Conservation (phyloP, 345 rosid species). For the Moringa oleifera region DNA sequence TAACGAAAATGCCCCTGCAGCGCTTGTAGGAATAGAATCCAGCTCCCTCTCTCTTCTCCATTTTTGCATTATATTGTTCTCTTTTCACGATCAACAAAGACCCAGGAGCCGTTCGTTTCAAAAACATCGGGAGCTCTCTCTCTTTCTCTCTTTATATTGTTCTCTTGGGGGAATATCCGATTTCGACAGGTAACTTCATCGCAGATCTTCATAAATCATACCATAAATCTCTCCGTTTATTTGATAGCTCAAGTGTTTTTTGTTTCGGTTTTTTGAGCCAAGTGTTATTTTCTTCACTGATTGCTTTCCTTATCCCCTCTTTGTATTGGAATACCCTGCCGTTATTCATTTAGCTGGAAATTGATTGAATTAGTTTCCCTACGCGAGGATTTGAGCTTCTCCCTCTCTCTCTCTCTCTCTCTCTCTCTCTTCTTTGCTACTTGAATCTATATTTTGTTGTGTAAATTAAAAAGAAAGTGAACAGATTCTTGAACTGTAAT, state of each 20-base stretch:
- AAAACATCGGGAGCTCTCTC: slow-evolving; percentile 1
- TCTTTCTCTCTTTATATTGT: not conserved
- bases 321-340: not conserved
- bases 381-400: not conserved
- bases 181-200: slow-evolving; percentile 5
- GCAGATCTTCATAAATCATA: slow-evolving; percentile 4
- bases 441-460: slow-evolving; percentile 3
- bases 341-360: not conserved
- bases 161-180: slow-evolving; percentile 3
- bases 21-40: slow-evolving; percentile 4
- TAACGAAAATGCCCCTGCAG: slow-evolving; percentile 28
- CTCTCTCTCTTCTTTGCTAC: slow-evolving; percentile 7
- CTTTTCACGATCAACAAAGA: slow-evolving; percentile 4
- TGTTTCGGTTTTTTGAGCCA: not conserved
- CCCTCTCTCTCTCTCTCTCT: not conserved
- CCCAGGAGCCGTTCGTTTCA: not conserved
- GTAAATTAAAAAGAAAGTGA: not conserved
- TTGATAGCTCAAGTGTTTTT: not conserved
- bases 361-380: not conserved
- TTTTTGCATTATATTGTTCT: not conserved
- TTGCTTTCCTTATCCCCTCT: not conserved
- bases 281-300: slow-evolving; percentile 13
- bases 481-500: not conserved
- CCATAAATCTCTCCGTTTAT: not conserved
- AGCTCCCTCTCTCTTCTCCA: slow-evolving; percentile 1